These are phyloP conservation scores for Alternaria atra DNA, from an alignment of 2,329 filamentous ascomycete species.

Conservation along the genomic window DNA sequence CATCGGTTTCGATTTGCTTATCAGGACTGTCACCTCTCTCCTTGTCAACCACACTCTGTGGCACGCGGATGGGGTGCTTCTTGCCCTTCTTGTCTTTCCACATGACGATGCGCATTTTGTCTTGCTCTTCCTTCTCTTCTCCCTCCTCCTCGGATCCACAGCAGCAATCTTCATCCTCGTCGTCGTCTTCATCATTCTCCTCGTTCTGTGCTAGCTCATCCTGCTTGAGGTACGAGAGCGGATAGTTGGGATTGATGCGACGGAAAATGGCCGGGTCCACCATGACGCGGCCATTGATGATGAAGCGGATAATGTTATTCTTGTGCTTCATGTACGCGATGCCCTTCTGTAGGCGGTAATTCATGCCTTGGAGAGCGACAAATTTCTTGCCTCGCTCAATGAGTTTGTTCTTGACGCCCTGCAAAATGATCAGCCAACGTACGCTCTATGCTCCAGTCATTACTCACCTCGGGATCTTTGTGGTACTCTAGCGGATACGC, in stretches of 20 bases:
- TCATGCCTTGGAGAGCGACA: conserved; percentile 79
- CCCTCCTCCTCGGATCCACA: conserved; percentile 33
- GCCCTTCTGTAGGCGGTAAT: conserved; percentile 84
- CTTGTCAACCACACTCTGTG: conserved; percentile 45
- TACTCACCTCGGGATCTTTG: conserved; percentile 66
- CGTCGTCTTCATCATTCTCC: conserved; percentile 59
- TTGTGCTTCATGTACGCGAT: conserved; percentile 87
- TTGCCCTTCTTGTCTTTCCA: conserved; percentile 61
- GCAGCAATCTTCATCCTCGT: conserved; percentile 55
- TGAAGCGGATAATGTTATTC: conserved; percentile 77
- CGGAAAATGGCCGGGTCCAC: conserved; percentile 84
- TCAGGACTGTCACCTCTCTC: conserved; percentile 58
- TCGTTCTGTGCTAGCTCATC: conserved; percentile 71
- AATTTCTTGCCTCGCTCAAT: conserved; percentile 87
- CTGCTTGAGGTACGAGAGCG: conserved; percentile 75
- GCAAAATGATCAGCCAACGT: neutral
- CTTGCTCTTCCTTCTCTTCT: conserved; percentile 43
- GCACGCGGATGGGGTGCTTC: conserved; percentile 62
- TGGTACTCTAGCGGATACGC: conserved; percentile 85
- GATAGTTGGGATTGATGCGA: conserved; percentile 86
- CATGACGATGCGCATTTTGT: conserved; percentile 51
- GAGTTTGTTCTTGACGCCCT: conserved; percentile 69
- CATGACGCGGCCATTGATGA: conserved; percentile 88
- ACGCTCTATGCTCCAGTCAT: too few relatives aligned
- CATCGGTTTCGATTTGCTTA: conserved; percentile 57